Evolutionary conservation across 176 grass and related monocot genomes (phyloP), one percentile per base, ranked within the genome.

Genomic region (Hordeum marinum): DNA sequence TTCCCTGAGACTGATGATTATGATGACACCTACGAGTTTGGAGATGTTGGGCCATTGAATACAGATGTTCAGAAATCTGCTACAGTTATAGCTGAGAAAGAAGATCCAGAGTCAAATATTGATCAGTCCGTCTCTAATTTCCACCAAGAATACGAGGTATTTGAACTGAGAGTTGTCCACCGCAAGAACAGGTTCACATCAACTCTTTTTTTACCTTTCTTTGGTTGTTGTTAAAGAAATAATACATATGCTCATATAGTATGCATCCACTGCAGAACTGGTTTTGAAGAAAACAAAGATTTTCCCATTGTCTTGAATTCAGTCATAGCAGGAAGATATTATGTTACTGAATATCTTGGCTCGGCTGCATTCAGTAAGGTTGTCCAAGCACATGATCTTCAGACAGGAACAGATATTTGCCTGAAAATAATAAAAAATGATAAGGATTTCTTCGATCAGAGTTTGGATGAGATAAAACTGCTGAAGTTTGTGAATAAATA

Each of bases 381-480:
- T 85, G 94, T 92, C 40, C 94, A 99, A 88, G 97, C 97, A 82
- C 94, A 91, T 78, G 97, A 99, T 89, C 88, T 99, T 87, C 79
- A 80, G 58, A 94, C 86, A 15, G 92, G 93, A 80, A 94, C 57
- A 20, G 90, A 94, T 82, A 90, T 99, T 63, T 99, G 97, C 61
- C 91, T 99, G 71, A 99, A 99, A 82, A 99, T 99, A 92, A 99
- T 96, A 34, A 99, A 96, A 83, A 99, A 96, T 76, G 88, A 96
- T 72, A 99, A 99, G 88, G 96, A 99, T 86, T 99, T 96, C 85
- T 94, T 99, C 72, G 97, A 99, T 58, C 97, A 96, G 71, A 96
- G 97, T 86, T 85, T 99, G 80, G 92, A 99, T 83, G 97, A 99
- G 79, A 99, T 99, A 78, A 99, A 99, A 60, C 91, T 99, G 31